Percentiles rank a stretch among this genome's conserved stretches.
These are phyloP conservation scores for Limonium bicolor DNA, from an alignment of 148 eudicot species.

Conservation along the genomic window DNA sequence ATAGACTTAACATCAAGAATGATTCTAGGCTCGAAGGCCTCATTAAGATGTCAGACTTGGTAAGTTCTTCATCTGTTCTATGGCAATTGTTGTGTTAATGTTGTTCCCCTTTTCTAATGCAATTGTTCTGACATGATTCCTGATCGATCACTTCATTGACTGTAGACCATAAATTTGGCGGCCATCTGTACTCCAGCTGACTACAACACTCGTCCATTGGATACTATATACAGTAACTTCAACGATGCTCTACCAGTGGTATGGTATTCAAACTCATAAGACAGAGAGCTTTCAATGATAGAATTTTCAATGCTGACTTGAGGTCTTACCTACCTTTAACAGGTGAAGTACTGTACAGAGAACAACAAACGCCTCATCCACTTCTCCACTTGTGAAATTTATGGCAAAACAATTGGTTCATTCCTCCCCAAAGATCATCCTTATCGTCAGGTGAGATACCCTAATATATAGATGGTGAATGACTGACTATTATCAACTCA, in stretches of 20 bases:
- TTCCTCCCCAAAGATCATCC: slow-evolving; percentile 88
- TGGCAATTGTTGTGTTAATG: too few relatives aligned
- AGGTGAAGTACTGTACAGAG: slow-evolving; percentile 98
- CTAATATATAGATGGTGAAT: too few relatives aligned
- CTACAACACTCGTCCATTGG: slow-evolving; percentile 92
- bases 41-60: slow-evolving; percentile 91
- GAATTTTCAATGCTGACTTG: slow-evolving; percentile 6
- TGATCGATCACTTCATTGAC: neutral
- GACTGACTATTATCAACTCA: too few relatives aligned
- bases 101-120: too few relatives aligned
- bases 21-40: slow-evolving; percentile 96
- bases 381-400: slow-evolving; percentile 97
- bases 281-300: slow-evolving; percentile 1
- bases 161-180: slow-evolving; percentile 83
- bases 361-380: slow-evolving; percentile 92
- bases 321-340: neutral
- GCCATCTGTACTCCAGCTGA: slow-evolving; percentile 99
- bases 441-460: slow-evolving; percentile 53
- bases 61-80: slow-evolving; percentile 9
- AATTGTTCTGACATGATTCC: neutral
- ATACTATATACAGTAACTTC: slow-evolving; percentile 97
- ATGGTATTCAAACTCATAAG: slow-evolving; percentile 9
- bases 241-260: slow-evolving; percentile 99
- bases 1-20: slow-evolving; percentile 81
- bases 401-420: slow-evolving; percentile 88